Conservation (phyloP, 805 yeast species). For the Candida qinlingensis region DNA sequence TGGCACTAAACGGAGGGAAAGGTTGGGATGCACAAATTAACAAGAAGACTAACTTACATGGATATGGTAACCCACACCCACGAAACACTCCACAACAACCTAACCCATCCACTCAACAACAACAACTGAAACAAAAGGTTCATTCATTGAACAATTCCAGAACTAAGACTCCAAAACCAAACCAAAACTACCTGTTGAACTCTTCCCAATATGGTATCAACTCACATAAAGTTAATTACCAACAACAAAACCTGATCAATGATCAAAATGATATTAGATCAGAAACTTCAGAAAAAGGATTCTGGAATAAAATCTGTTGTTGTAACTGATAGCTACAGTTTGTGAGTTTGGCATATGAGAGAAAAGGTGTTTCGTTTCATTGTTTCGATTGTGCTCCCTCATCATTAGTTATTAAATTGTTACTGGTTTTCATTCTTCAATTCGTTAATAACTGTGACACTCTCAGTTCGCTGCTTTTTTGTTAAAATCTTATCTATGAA, state of each 20-base stretch:
- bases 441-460: background rate
- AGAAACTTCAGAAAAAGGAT: slow-evolving; percentile 20
- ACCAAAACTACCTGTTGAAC: slow-evolving; percentile 22
- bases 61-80: slow-evolving; percentile 94
- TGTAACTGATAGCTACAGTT: slow-evolving; percentile 13
- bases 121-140: slow-evolving; percentile 23
- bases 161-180: slow-evolving; percentile 22
- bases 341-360: background rate
- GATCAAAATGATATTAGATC: slow-evolving; percentile 22
- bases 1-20: slow-evolving; percentile 89
- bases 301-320: slow-evolving; percentile 24
- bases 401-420: background rate
- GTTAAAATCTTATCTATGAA: no score
- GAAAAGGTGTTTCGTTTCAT: background rate
- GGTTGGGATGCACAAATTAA: slow-evolving; percentile 92
- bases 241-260: slow-evolving; percentile 21
- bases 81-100: slow-evolving; percentile 25
- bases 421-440: background rate
- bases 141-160: slow-evolving; percentile 25
- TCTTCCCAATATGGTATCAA: slow-evolving; percentile 24
- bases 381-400: background rate
- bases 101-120: slow-evolving; percentile 17
- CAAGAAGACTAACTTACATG: slow-evolving; percentile 91
- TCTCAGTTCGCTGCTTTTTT: background rate
- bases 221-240: slow-evolving; percentile 21